Percentiles rank a stretch among this genome's conserved stretches.
Evolutionary conservation across 2,329 filamentous ascomycete species (phyloP).

Genomic region (Dothiorella sarmentorum): DNA sequence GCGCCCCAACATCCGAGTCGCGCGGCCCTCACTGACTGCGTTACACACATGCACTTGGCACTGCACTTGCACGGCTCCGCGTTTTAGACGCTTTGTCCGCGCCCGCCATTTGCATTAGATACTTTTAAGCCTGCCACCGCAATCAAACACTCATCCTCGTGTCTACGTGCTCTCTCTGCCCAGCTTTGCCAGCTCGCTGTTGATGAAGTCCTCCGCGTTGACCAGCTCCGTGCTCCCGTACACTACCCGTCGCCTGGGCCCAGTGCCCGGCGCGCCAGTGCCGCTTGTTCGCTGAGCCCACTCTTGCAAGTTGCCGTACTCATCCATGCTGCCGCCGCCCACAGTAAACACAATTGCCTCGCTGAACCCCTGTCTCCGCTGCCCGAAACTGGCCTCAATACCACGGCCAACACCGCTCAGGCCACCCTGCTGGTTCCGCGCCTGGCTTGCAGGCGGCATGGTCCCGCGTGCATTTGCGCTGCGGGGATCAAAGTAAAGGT

Average conservation of each 20-base stretch:
- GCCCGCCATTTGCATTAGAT: slow-evolving; percentile 4
- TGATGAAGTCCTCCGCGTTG: slow-evolving; percentile 60
- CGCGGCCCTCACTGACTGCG: background rate
- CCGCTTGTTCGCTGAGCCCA: slow-evolving; percentile 80
- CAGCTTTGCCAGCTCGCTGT: slow-evolving; percentile 54
- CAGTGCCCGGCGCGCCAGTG: slow-evolving; percentile 47
- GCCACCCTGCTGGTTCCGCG: slow-evolving; percentile 40
- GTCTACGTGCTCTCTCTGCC: slow-evolving; percentile 51
- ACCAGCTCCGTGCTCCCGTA: slow-evolving; percentile 86
- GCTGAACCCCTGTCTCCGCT: slow-evolving; percentile 81
- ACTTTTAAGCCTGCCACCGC: background rate
- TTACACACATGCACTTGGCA: background rate
- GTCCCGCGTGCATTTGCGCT: slow-evolving; percentile 90
- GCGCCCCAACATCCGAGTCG: slow-evolving; percentile 11
- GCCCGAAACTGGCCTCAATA: slow-evolving; percentile 81
- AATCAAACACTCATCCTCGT: background rate
- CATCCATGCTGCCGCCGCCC: slow-evolving; percentile 96
- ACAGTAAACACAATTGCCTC: slow-evolving; percentile 90
- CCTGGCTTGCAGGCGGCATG: slow-evolving; percentile 73
- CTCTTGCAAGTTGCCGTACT: slow-evolving; percentile 95
- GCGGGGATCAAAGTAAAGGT: slow-evolving; percentile 94
- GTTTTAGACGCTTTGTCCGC: background rate
- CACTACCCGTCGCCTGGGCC: slow-evolving; percentile 74
- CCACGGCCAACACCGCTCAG: slow-evolving; percentile 50
- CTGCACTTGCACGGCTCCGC: background rate